phyloP scores from a whole-genome alignment of 495 filamentous ascomycete genomes.

The Annulohypoxylon maeteangense region DNA sequence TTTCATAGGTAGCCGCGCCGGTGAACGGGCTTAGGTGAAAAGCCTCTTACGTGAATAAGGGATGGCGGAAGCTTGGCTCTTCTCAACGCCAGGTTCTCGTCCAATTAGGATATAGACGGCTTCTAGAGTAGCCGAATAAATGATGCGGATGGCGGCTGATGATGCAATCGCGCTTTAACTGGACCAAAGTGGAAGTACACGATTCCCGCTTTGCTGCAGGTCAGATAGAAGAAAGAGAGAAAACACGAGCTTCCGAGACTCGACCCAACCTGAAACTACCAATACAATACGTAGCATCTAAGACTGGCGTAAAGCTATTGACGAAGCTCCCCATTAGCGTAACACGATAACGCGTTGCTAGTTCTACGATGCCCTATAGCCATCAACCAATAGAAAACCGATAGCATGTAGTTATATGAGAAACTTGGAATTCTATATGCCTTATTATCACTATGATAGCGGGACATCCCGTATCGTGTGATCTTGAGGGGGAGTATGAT shows the following conservation, averaged over 20 bases:
- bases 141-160: slow-evolving; percentile 29
- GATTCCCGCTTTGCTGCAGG: slow-evolving; percentile 18
- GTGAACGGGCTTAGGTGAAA: slow-evolving; percentile 10
- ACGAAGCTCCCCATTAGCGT: background rate
- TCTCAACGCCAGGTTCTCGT: slow-evolving; percentile 19
- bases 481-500: slow-evolving; percentile 19
- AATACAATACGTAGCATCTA: background rate
- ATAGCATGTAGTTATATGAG: background rate
- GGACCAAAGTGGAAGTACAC: slow-evolving; percentile 7
- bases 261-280: slow-evolving; percentile 17
- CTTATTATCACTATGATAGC: slow-evolving; percentile 5
- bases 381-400: background rate
- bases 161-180: slow-evolving; percentile 38
- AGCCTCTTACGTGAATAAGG: slow-evolving; percentile 12
- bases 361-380: background rate
- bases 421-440: background rate
- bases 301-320: slow-evolving; percentile 16
- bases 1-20: slow-evolving; percentile 1
- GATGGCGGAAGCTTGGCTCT: slow-evolving; percentile 21
- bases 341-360: background rate
- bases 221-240: slow-evolving; percentile 1
- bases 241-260: slow-evolving; percentile 31
- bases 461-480: slow-evolving; percentile 11
- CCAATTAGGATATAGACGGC: slow-evolving; percentile 26
- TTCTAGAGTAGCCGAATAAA: slow-evolving; percentile 16